Evolutionary conservation across 345 rosid species (phyloP).

Genomic region (Lenwebbia sp.): DNA sequence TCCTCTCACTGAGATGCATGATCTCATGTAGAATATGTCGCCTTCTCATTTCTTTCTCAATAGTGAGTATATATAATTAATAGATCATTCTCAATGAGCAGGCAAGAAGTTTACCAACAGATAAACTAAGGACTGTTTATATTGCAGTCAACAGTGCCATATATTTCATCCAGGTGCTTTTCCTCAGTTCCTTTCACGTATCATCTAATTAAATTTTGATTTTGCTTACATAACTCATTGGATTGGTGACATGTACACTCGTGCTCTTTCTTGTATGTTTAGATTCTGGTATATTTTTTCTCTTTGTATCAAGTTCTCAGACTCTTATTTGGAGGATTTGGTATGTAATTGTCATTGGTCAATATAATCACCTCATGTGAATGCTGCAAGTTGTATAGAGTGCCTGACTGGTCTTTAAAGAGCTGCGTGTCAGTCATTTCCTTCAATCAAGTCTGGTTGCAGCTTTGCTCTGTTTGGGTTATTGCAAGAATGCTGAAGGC

Average conservation of each 20-base stretch:
- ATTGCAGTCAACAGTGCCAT: constrained; percentile 47
- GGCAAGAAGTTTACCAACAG: constrained; percentile 97
- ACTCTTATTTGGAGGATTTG: not conserved
- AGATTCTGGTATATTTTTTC: not conserved
- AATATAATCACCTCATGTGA: not conserved
- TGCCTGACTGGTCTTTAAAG: not conserved
- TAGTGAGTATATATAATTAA: not conserved
- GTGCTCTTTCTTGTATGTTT: not conserved
- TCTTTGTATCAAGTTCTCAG: not conserved
- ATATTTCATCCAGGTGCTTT: constrained; percentile 70
- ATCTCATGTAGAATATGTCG: not conserved
- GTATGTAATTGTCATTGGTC: not conserved
- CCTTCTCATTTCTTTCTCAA: not conserved
- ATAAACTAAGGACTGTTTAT: constrained; percentile 64
- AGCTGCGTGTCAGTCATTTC: not conserved
- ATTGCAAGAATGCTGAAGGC: not conserved
- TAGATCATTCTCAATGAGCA: constrained; percentile 14
- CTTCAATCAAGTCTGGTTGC: not conserved
- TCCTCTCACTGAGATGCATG: not conserved
- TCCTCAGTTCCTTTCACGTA: not conserved
- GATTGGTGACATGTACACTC: not conserved
- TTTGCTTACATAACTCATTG: not conserved
- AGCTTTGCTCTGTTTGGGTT: not conserved
- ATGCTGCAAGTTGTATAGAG: not conserved
- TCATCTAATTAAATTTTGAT: not conserved